Evolutionary conservation across 2,329 filamentous ascomycete species (phyloP).

Genomic region (Fusarium concolor): DNA sequence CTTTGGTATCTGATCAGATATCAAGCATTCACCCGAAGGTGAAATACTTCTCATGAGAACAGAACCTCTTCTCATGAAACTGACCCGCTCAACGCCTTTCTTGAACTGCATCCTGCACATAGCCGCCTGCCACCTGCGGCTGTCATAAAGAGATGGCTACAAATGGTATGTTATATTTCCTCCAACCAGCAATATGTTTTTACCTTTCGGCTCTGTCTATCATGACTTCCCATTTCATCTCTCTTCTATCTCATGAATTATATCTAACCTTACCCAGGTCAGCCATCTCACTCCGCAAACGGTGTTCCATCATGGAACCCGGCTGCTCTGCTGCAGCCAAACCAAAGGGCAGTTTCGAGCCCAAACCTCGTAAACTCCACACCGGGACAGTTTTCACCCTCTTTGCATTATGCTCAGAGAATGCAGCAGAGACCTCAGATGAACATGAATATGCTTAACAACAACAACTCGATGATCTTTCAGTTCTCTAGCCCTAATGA

Average conservation of each 20-base stretch:
- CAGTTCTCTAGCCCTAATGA: conserved; percentile 56
- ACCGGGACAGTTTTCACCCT: conserved; percentile 41
- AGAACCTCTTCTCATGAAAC: conserved; percentile 30
- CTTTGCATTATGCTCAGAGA: conserved; percentile 37
- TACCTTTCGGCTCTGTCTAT: not conserved
- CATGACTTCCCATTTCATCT: not conserved
- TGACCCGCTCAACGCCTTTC: conserved; percentile 36
- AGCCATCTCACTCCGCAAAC: conserved; percentile 44
- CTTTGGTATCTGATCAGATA: not conserved
- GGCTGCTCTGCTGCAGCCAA: conserved; percentile 55
- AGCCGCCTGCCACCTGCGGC: conserved; percentile 38
- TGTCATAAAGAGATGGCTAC: conserved; percentile 47
- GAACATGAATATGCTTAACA: conserved; percentile 46
- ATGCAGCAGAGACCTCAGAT: conserved; percentile 43
- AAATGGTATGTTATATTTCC: conserved; percentile 44
- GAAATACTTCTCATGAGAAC: conserved; percentile 41
- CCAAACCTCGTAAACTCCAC: conserved; percentile 44
- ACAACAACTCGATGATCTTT: conserved; percentile 54
- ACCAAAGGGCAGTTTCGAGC: conserved; percentile 47
- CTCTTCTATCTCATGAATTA: conserved; percentile 17
- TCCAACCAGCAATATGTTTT: not conserved
- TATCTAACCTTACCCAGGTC: conserved; percentile 43
- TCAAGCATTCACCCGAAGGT: conserved; percentile 5
- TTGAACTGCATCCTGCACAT: conserved; percentile 40
- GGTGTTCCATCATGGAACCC: conserved; percentile 56